Evolutionary conservation across 179 eudicot genomes (phyloP).

Genomic region (Beta lomatogona): DNA sequence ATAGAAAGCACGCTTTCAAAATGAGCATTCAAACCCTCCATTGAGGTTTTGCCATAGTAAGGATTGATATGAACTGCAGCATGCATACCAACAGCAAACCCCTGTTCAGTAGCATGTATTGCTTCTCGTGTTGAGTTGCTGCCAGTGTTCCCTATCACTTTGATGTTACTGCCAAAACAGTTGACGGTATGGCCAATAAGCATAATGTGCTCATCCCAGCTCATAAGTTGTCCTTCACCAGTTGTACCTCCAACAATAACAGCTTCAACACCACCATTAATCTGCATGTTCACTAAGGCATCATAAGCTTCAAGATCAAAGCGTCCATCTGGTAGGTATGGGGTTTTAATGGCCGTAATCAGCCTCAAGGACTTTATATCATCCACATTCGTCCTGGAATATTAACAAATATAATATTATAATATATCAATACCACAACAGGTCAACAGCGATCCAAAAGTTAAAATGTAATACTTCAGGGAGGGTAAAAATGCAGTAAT

Average conservation of each 20-base stretch:
- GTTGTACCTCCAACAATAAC: too few species aligned
- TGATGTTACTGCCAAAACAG: conserved; percentile 73
- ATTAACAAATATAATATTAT: too few species aligned
- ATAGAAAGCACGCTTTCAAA: conserved; percentile 69
- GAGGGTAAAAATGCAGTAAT: background rate
- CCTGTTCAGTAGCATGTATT: conserved; percentile 88
- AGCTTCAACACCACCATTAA: too few species aligned
- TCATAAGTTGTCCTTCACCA: conserved; percentile 91
- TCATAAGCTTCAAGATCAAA: too few species aligned
- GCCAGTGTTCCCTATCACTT: conserved; percentile 91
- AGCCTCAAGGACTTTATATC: too few species aligned
- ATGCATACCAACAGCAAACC: conserved; percentile 92
- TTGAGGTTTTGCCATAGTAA: conserved; percentile 86
- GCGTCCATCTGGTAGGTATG: too few species aligned
- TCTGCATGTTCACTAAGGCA: too few species aligned
- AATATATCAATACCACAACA: too few species aligned
- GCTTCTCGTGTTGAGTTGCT: conserved; percentile 94
- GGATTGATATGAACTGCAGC: conserved; percentile 98
- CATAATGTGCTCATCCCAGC: conserved; percentile 97
- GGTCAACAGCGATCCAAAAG: background rate
- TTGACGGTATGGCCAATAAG: conserved; percentile 90
- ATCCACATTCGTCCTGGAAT: too few species aligned
- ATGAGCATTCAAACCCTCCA: conserved; percentile 73
- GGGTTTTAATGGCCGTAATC: too few species aligned
- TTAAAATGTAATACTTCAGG: background rate